Percentiles rank a stretch among this genome's conserved stretches.
phyloP scores from a whole-genome alignment of 1,284 basidiomycete genomes.

The Cryptococcus jaspeensis region DNA sequence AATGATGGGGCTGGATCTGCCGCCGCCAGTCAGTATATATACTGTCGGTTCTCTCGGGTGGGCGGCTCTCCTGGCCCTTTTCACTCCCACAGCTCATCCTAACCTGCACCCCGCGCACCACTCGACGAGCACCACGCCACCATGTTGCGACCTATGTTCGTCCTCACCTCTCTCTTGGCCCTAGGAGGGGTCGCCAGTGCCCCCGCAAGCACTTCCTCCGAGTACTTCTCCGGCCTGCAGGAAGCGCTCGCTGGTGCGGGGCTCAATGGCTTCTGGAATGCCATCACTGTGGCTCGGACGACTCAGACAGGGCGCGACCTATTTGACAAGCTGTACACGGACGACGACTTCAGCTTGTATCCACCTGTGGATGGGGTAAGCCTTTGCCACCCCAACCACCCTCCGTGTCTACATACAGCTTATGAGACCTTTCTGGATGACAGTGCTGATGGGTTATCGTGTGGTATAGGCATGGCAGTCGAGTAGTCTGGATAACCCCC shows the following conservation, averaged over 20 bases:
- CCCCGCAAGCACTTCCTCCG: constrained; percentile 5
- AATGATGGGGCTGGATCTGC: no score
- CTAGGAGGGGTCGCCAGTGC: no score
- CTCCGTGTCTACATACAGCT: no score
- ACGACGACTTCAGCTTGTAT: constrained; percentile 16
- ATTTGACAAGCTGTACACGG: constrained; percentile 13
- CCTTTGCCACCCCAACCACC: no score
- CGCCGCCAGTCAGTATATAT: no score
- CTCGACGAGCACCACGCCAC: no score
- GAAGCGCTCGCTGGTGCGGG: constrained; percentile 12
- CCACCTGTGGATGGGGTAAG: constrained; percentile 21
- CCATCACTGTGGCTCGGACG: constrained; percentile 5
- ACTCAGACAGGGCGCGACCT: constrained; percentile 8
- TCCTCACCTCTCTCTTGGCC: no score
- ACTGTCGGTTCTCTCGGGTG: no score
- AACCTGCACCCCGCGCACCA: no score
- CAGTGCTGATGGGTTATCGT: background rate
- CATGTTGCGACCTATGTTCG: no score
- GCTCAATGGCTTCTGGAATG: constrained; percentile 13
- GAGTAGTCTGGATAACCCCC: constrained; percentile 3
- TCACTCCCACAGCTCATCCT: no score
- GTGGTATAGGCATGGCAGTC: constrained; percentile 24
- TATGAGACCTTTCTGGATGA: background rate
- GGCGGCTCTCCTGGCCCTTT: no score
- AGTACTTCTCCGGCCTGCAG: constrained; percentile 15